Conservation (phyloP, 2,329 filamentous ascomycete species). For the Iodosphaeria phyllophila region DNA sequence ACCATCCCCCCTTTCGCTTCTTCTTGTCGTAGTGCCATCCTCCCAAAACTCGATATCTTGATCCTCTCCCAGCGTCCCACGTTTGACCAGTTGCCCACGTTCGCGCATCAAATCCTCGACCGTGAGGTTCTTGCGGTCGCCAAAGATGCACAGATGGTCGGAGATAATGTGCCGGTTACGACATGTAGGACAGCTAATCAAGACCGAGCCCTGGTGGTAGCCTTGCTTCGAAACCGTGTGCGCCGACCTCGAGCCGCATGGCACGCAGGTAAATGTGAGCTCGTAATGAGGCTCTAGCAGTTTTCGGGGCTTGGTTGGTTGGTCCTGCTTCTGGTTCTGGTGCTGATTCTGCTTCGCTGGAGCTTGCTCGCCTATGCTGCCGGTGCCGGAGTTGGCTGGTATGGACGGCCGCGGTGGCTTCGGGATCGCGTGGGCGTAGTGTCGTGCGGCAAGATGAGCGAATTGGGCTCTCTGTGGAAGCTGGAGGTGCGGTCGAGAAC, state of each 20-base stretch:
- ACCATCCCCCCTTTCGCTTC: conserved; percentile 1
- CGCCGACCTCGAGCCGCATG: conserved; percentile 60
- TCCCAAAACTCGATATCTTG: conserved; percentile 91
- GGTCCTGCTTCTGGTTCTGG: no score
- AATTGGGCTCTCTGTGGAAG: conserved; percentile 10
- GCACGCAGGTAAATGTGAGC: conserved; percentile 82
- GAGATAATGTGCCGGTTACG: conserved; percentile 79
- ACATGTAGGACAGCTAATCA: conserved; percentile 78
- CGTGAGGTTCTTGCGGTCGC: conserved; percentile 47
- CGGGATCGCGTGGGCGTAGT: conserved; percentile 13
- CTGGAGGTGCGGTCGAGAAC: conserved; percentile 8
- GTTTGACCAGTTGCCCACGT: conserved; percentile 56
- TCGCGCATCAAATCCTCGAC: conserved; percentile 63
- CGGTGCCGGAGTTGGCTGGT: background rate
- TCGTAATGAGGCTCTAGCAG: conserved; percentile 52
- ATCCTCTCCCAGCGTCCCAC: conserved; percentile 50
- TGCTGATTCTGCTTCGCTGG: no score
- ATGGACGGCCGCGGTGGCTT: conserved; percentile 6
- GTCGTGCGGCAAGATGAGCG: conserved; percentile 4
- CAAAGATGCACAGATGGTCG: conserved; percentile 71
- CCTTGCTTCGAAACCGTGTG: conserved; percentile 86
- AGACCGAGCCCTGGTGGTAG: conserved; percentile 75
- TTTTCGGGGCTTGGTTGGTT: conserved; percentile 12
- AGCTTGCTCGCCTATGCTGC: conserved; percentile 5
- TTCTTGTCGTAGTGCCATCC: conserved; percentile 34